These are phyloP conservation scores for Aspergillus flavus DNA, from an alignment of 2,329 filamentous ascomycete species.

Conservation along the genomic window DNA sequence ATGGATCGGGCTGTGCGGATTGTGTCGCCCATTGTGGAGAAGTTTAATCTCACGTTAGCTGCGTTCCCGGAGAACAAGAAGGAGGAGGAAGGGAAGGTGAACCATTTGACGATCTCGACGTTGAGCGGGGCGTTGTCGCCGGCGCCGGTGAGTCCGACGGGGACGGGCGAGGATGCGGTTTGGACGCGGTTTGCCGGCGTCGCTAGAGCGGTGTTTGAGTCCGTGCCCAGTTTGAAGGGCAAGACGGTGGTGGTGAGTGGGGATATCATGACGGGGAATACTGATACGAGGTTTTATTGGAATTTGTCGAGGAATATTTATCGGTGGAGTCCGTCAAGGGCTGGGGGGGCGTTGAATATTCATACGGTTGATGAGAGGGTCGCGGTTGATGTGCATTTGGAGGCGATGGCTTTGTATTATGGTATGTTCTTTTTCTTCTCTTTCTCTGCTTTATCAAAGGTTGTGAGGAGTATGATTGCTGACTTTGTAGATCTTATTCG, in stretches of 20 bases:
- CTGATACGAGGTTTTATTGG: constrained; percentile 58
- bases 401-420: constrained; percentile 48
- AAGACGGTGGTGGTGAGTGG: constrained; percentile 46
- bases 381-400: constrained; percentile 45
- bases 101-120: constrained; percentile 34
- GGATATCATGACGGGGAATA: constrained; percentile 57
- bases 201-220: constrained; percentile 44
- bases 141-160: constrained; percentile 38
- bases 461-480: constrained; percentile 6
- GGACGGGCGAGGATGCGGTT: constrained; percentile 31
- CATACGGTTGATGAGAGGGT: constrained; percentile 57
- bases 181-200: constrained; percentile 44
- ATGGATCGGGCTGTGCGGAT: constrained; percentile 52
- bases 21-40: constrained; percentile 50
- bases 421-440: constrained; percentile 27
- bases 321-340: constrained; percentile 53
- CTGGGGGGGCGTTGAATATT: constrained; percentile 47
- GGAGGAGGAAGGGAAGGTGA: constrained; percentile 16
- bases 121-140: constrained; percentile 33
- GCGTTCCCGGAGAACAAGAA: constrained; percentile 44
- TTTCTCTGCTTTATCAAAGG: not conserved
- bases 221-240: constrained; percentile 28
- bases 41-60: constrained; percentile 52
- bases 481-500: constrained; percentile 32
- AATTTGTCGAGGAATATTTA: constrained; percentile 56